Evolutionary conservation across 2,329 filamentous ascomycete genomes (phyloP), one percentile per base, ranked within the genome.

Genomic region (Amauroascus niger): DNA sequence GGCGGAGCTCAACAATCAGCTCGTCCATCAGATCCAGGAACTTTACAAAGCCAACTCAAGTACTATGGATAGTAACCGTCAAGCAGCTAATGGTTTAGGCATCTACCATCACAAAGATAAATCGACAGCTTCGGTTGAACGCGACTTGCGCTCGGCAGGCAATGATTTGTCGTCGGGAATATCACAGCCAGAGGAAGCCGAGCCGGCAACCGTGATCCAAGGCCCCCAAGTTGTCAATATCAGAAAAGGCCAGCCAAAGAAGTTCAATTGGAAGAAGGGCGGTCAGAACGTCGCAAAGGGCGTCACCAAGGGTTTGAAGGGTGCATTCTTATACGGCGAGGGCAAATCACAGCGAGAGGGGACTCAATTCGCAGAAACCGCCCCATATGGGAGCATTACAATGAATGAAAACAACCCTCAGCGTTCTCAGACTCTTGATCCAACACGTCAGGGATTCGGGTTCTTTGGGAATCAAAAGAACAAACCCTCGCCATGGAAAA

Each of bases 221-320:
- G 86, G 88, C 1, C 90, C 93, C n/a, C 93, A 95, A 57, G 87
- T 97, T 32, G 87, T 97, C 57, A 94, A 93, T 63, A 94, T 97
- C 58, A 83, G 89, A 63, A 97, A 96, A 73, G 89, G 87, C 28
- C 89, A 95, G 66, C 83, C 86, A 52, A 95, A 89, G 74, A 97
- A 96, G 69, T 96, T 96, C 73, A 95, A 95, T 73, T 97, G 93
- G 90, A 95, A 96, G 78, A 95, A 94, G 75, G 89, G 89, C 37
- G 88, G 88, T 37, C 91, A 95, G 71, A 90, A 87, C 53, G 84
- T 97, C 62, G 90, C 90, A 26, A 95, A 96, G 70, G 91, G 90
- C 65, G 87, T 97, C 49, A 86, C 87, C 57, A 96, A 96, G 74
- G 89, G 90, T 50, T 83, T 97, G 68, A 95, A 95, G 70, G 87